Conservation (phyloP, 1,284 basidiomycete genomes). For the Tylopilus sp. region DNA sequence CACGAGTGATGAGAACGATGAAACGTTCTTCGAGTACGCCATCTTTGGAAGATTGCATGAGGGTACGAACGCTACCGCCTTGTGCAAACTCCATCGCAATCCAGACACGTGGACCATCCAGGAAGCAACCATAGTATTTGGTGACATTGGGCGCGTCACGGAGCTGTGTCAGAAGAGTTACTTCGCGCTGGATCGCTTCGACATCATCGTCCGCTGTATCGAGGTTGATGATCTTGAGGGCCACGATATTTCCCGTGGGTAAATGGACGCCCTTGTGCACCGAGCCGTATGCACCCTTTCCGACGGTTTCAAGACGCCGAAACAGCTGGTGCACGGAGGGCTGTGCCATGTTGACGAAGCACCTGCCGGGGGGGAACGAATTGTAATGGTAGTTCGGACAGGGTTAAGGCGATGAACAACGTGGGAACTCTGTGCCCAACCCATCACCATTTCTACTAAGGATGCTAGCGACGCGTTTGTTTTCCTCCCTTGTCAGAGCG, state of each 20-base stretch:
- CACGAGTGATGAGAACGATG: constrained; percentile 83
- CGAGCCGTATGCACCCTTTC: constrained; percentile 94
- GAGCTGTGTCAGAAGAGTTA: constrained; percentile 87
- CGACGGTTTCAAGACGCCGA: constrained; percentile 72
- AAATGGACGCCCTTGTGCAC: constrained; percentile 93
- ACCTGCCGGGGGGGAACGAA: not conserved
- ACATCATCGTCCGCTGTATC: constrained; percentile 98
- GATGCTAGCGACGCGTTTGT: constrained; percentile 21
- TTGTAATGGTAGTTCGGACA: constrained; percentile 3
- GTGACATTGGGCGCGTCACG: constrained; percentile 89
- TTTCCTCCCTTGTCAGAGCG: constrained; percentile 26
- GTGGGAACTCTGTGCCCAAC: constrained; percentile 21
- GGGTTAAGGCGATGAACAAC: constrained; percentile 1
- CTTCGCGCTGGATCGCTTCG: constrained; percentile 94
- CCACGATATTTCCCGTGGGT: constrained; percentile 82
- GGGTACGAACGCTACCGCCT: constrained; percentile 90
- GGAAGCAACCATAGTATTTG: constrained; percentile 93
- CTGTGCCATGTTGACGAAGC: constrained; percentile 35
- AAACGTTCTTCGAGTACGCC: constrained; percentile 88
- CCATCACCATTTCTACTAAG: not conserved
- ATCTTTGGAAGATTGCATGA: constrained; percentile 82
- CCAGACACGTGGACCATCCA: constrained; percentile 95
- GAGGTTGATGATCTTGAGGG: constrained; percentile 97
- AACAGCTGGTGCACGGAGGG: constrained; percentile 57
- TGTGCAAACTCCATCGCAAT: constrained; percentile 99